Evolutionary conservation across 306 rosid genomes (phyloP).

Genomic region (Rubus parviflorus): DNA sequence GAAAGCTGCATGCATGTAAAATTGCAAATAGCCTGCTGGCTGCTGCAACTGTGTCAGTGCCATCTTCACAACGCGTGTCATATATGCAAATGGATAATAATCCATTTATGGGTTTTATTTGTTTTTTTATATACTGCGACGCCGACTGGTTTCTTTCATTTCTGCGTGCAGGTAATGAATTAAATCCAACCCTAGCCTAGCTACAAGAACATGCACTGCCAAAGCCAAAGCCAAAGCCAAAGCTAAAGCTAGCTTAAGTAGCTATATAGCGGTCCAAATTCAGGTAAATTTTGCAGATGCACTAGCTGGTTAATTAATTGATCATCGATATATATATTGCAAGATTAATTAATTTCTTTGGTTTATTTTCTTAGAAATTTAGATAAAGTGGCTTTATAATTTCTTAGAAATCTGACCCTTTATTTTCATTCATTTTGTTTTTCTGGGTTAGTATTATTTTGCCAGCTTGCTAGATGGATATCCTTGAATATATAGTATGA

Average conservation of each 20-base stretch:
- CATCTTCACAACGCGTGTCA: conserved; percentile 34
- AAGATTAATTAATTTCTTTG: background rate
- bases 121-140: background rate
- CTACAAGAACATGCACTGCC: background rate
- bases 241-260: background rate
- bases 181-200: background rate
- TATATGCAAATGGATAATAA: background rate
- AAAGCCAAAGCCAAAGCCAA: background rate
- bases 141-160: background rate
- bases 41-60: conserved; percentile 15
- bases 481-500: background rate
- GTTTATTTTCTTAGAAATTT: background rate
- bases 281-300: conserved; percentile 10
- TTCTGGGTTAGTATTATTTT: background rate
- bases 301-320: background rate
- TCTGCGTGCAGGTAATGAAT: background rate
- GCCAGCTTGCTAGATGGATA: background rate
- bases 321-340: background rate
- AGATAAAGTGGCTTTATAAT: background rate
- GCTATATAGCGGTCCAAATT: background rate
- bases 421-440: background rate
- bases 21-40: background rate
- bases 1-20: background rate
- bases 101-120: background rate
- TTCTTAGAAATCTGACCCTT: background rate